Evolutionary conservation across 768 basidiomycete species (phyloP), one percentile per base, ranked within the genome.

Genomic region (Hypsizygus marmoreus): DNA sequence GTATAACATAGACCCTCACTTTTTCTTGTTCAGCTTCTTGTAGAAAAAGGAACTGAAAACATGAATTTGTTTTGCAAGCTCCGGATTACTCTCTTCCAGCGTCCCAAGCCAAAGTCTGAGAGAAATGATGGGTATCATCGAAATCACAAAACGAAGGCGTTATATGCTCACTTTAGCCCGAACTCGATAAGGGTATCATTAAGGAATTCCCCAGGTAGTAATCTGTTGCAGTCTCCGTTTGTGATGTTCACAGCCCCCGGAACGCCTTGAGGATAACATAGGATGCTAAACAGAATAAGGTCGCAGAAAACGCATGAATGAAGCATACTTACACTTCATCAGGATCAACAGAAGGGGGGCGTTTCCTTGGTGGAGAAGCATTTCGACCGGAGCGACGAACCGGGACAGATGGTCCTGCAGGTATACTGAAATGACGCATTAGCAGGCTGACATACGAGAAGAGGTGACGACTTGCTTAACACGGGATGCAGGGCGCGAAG

Each of bases 1-100:
- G 14, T 4, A 40, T 23, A 24, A n/a, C 31, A 29, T 8, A 23
- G 39, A 26, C 19, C 60, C 72, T 29, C 61, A 84, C 83, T 74
- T 79, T 61, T 80, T 87, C 42, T 77, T 77, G 47, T 85, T 86
- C 20, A 99, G 68, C 65, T 97, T 95, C 72, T 95, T 91, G 73
- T 95, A 98, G 67, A 99, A 98, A 69, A 97, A 99, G 0, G 95
- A 95, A 64, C 86, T 98, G 73, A 98, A 98, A 4, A 98, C 79
- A 58, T 97, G 86, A 1, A 95, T 75, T 54, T 89, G 77, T 2
- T 83, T 77, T 2, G 82, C 88, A 4, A 90, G 67, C 12, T 74
- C 74, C 2, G 86, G 84, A 50, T 86, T 61, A 26, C 58, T 67
- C 28, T 63, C 67, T 50, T 80, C 77, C 19, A 90, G 64, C 6